phyloP scores from a whole-genome alignment of 2,329 filamentous ascomycete species.

The Cordyceps militaris region DNA sequence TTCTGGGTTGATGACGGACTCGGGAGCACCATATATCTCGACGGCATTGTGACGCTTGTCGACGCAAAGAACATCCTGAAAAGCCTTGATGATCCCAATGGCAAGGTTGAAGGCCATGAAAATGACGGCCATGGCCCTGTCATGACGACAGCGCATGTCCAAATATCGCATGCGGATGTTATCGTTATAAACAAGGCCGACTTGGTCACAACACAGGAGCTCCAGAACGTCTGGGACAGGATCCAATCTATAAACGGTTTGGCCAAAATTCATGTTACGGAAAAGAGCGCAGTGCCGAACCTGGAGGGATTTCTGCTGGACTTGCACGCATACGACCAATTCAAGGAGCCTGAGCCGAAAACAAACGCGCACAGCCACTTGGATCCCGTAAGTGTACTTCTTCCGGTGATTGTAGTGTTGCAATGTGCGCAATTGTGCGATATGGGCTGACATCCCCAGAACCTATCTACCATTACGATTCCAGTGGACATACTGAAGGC shows the following conservation, averaged over 20 bases:
- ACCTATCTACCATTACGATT: conserved; percentile 64
- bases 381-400: conserved; percentile 58
- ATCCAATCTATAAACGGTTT: conserved; percentile 83
- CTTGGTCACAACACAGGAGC: conserved; percentile 63
- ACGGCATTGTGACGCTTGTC: conserved; percentile 92
- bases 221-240: conserved; percentile 61
- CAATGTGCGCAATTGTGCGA: neutral
- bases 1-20: conserved; percentile 98
- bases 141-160: conserved; percentile 87
- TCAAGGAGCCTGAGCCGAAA: conserved; percentile 63
- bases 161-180: conserved; percentile 95
- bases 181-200: conserved; percentile 93
- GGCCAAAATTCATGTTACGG: conserved; percentile 75
- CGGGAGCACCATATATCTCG: conserved; percentile 90
- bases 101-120: conserved; percentile 45
- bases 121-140: conserved; percentile 54
- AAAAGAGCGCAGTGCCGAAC: conserved; percentile 69
- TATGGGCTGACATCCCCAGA: neutral
- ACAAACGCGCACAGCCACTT: conserved; percentile 82
- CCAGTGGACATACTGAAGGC: conserved; percentile 52
- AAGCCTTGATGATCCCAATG: conserved; percentile 66
- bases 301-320: conserved; percentile 84
- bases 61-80: conserved; percentile 88
- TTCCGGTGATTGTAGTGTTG: neutral
- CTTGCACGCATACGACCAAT: conserved; percentile 84